These are phyloP conservation scores for Ophiocordyceps camponoti-floridani DNA, from an alignment of 2,329 filamentous ascomycete genomes.

Conservation along the genomic window DNA sequence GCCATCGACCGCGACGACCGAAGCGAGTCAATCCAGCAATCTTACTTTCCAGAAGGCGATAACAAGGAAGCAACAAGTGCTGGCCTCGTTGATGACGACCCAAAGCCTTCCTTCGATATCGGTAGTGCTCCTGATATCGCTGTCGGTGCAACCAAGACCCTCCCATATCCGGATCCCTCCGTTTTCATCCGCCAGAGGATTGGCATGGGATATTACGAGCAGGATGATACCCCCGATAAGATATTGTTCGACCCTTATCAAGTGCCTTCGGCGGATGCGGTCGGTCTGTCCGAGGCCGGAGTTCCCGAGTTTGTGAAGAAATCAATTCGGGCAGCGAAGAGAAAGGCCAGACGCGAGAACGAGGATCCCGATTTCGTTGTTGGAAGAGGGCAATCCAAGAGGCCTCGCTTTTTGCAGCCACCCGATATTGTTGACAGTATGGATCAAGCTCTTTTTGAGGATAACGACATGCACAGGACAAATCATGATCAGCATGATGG, in stretches of 20 bases:
- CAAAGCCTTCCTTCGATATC: neutral
- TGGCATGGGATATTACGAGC: slow-evolving; percentile 43
- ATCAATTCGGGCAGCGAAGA: slow-evolving; percentile 32
- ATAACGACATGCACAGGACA: slow-evolving; percentile 4
- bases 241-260: slow-evolving; percentile 44
- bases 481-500: slow-evolving; percentile 6
- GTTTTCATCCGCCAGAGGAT: slow-evolving; percentile 28
- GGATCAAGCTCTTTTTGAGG: slow-evolving; percentile 34
- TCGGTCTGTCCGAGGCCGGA: slow-evolving; percentile 24
- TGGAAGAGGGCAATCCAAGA: slow-evolving; percentile 25
- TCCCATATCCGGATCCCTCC: slow-evolving; percentile 31
- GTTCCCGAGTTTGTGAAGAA: slow-evolving; percentile 37
- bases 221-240: slow-evolving; percentile 36
- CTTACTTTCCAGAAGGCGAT: too few relatives aligned
- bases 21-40: slow-evolving; percentile 12
- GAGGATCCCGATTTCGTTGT: slow-evolving; percentile 35
- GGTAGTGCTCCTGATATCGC: neutral
- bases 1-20: slow-evolving; percentile 11
- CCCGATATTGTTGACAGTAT: slow-evolving; percentile 21
- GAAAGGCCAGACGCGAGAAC: slow-evolving; percentile 31
- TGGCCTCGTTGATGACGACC: neutral
- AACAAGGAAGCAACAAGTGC: neutral
- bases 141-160: neutral
- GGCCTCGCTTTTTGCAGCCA: slow-evolving; percentile 11
- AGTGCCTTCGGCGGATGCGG: slow-evolving; percentile 25